Evolutionary conservation across 2,329 filamentous ascomycete species (phyloP).

Genomic region (Phaeophleospora eucalypticola): DNA sequence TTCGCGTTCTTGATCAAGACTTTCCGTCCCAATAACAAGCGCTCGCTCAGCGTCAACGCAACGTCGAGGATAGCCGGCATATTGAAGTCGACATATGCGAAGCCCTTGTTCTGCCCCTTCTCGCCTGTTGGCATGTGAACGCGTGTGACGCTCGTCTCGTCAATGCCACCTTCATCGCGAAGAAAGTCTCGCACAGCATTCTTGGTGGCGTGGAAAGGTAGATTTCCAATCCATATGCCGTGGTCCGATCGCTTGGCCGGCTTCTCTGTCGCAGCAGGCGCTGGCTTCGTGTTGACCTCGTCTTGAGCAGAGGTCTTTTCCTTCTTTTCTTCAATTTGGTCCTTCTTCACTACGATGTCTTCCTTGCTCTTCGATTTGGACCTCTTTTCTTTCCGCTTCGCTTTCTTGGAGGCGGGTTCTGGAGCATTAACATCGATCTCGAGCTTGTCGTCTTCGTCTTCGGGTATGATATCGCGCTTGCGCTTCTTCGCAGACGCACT

Average conservation of each 20-base stretch:
- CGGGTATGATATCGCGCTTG: constrained; percentile 53
- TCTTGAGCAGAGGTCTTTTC: constrained; percentile 1
- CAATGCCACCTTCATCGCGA: constrained; percentile 58
- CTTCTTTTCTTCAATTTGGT: constrained; percentile 23
- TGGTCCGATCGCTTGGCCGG: constrained; percentile 63
- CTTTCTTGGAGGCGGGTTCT: constrained; percentile 92
- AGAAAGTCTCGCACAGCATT: constrained; percentile 75
- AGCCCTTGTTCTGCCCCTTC: constrained; percentile 76
- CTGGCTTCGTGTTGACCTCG: background rate
- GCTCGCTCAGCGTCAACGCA: constrained; percentile 85
- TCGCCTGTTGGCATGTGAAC: constrained; percentile 68
- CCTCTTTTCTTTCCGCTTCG: constrained; percentile 84
- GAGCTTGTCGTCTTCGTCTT: constrained; percentile 57
- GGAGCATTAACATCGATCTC: constrained; percentile 87
- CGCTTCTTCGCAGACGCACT: constrained; percentile 52
- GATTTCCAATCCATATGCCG: constrained; percentile 93
- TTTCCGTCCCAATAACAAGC: constrained; percentile 67
- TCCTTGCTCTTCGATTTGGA: constrained; percentile 42
- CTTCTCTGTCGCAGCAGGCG: background rate
- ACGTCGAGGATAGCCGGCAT: constrained; percentile 63
- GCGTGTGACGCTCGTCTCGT: constrained; percentile 70
- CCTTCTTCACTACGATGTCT: constrained; percentile 9
- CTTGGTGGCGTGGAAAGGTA: constrained; percentile 77
- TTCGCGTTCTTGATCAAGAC: constrained; percentile 91
- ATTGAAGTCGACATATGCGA: constrained; percentile 91